Evolutionary conservation across 371 early-diverging fungal genomes (phyloP), one percentile per base, ranked within the genome.

Genomic region (Sporodiniella umbellata): DNA sequence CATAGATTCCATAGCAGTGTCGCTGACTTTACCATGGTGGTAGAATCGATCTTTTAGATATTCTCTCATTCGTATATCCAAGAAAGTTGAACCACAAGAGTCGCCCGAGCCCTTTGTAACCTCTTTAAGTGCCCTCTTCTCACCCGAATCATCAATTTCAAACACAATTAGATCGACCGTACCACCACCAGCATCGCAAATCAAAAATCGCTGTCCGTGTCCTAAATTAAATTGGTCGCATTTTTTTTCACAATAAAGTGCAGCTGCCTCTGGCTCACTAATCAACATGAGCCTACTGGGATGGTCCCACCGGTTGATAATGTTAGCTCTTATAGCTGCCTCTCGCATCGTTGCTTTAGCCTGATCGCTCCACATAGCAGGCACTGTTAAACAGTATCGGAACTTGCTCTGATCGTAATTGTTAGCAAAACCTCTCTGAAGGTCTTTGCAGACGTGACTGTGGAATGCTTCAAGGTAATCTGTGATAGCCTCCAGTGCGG

Each of bases 161-260:
- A 74, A 68, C 14, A 70, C 75, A 46, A 75, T 81, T 48, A 83
- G 45, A 62, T 83, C 84, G 1, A 83, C 81, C 4, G 84, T 83
- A 47, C 84, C 81, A 54, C 84, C 84, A 56, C 84, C 84, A 26
- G 81, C 81, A 64, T 83, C 84, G 53, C 80, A 80, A 43, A 83
- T 81, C 74, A 83, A 79, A 58, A 83, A 83, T 11, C 71, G 69
- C 39, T 71, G 71, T 21, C 65, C 67, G 51, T 71, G 72, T 8
- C 70, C 72, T 11, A 75, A 48, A 33, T 71, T 70, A 42, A 71
- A 75, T 33, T 71, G 75, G 12, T 71, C 75, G 28, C 69, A 66
- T 24, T 75, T 71, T 42, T 70, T 69, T 53, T 75, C 75, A 55
- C 75, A 75, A 42, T 70, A 75, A 24, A 75, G 52, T 1, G 75